Evolutionary conservation across 768 basidiomycete species (phyloP).

Genomic region (Gloeopeniophorella convolvens): DNA sequence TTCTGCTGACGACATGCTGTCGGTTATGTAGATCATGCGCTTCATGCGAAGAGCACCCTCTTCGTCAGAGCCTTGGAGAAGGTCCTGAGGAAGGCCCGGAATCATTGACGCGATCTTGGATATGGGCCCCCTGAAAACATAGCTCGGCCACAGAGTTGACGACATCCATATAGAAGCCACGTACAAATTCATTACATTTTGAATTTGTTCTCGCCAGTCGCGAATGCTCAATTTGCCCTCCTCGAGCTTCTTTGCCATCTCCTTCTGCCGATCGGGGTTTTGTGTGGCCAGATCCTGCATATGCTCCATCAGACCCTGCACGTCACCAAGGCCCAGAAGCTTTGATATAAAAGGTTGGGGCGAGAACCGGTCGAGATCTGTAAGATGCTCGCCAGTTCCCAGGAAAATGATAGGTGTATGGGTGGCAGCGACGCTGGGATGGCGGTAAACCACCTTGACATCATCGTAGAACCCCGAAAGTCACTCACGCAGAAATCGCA

Average conservation of each 20-base stretch:
- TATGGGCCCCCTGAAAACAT: slow-evolving; percentile 78
- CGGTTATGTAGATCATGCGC: slow-evolving; percentile 97
- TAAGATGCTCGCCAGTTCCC: slow-evolving; percentile 95
- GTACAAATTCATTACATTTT: slow-evolving; percentile 96
- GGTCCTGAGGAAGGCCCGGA: slow-evolving; percentile 87
- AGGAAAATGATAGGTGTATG: slow-evolving; percentile 98
- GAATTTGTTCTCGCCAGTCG: slow-evolving; percentile 97
- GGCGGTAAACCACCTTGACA: slow-evolving; percentile 1
- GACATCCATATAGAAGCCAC: slow-evolving; percentile 26
- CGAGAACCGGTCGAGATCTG: slow-evolving; percentile 92
- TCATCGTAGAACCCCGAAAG: not conserved
- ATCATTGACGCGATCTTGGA: slow-evolving; percentile 99
- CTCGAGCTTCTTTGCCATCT: slow-evolving; percentile 95
- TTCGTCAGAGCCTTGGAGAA: slow-evolving; percentile 90
- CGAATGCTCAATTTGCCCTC: slow-evolving; percentile 96
- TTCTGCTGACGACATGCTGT: slow-evolving; percentile 92
- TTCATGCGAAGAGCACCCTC: slow-evolving; percentile 89
- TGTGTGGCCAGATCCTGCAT: slow-evolving; percentile 94
- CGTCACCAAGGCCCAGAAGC: slow-evolving; percentile 89
- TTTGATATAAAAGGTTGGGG: slow-evolving; percentile 98
- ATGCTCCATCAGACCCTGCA: slow-evolving; percentile 96
- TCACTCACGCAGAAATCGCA: slow-evolving; percentile 92
- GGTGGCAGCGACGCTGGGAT: slow-evolving; percentile 86
- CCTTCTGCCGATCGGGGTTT: slow-evolving; percentile 95
- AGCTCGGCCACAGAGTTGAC: slow-evolving; percentile 9